Base-by-base conservation (phyloP, 257 asterid genomes). In the Osmanthus fragrans region DNA sequence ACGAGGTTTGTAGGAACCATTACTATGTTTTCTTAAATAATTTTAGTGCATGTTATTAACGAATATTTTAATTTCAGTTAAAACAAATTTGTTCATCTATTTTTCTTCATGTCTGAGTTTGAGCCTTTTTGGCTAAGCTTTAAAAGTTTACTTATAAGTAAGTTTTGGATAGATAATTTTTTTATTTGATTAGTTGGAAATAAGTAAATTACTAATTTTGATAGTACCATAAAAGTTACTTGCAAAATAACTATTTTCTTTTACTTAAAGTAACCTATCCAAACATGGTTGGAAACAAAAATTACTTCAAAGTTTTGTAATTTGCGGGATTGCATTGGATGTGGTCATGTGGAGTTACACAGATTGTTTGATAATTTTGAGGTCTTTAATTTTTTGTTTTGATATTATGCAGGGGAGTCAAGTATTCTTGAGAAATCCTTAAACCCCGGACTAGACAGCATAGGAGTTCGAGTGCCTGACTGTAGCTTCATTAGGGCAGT, bases 401-500 rank as follows among this genome's bases (percentile, higher is more conserved):
- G 56, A 47, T 47, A 15, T 47, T 71, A 27, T 78, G 70, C 90
- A 93, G 97, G 98, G 75, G 96, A 90, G 63, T 85, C 91, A 2
- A 89, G 97, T 82, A 80, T 92, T 19, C 97, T 94, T 69, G 97
- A 88, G 79, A 90, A 92, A 88, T 88, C 97, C 42, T 73, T 94
- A 80, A 94, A 94, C 81, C 97, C 96, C 1, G 97, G 96, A 47
- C 75, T 88, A 74, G 96, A 90, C 29, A 92, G 94, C 90, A 89
- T 94, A 79, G 97, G 96, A 72, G 96, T 94, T 54, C 84, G 97
- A 68, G 92, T 94, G 54, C 97, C 97, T 7, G 94, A 90, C 84
- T 77, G 75, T 81, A 74, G 86, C 80, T 92, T 95, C 84, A 87
- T 95, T 19, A 85, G 99, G 81, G 82, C 80, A 47, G 82, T 93